Evolutionary conservation across 1,284 basidiomycete genomes (phyloP).

Genomic region (Tremellales sp.): DNA sequence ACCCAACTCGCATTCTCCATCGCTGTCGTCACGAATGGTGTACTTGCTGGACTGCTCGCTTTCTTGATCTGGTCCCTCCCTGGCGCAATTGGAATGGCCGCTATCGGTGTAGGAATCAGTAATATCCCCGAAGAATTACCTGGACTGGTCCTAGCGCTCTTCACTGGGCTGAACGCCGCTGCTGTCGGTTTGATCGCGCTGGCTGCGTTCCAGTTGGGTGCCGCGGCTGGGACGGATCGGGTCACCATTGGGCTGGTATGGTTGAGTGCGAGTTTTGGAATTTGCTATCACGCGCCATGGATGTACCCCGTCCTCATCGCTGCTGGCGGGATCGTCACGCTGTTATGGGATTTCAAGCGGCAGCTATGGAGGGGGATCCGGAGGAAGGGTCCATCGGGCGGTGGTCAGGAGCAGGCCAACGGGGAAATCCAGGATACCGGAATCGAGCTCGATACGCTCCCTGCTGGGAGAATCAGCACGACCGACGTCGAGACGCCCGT

Average conservation of each 20-base stretch:
- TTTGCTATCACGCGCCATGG: conserved; percentile 56
- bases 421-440: background rate
- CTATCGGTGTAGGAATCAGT: conserved; percentile 54
- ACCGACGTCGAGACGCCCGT: background rate
- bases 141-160: conserved; percentile 53
- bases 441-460: background rate
- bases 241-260: conserved; percentile 54
- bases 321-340: conserved; percentile 37
- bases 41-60: conserved; percentile 42
- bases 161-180: conserved; percentile 59
- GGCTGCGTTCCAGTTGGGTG: conserved; percentile 55
- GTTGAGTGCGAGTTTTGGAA: conserved; percentile 52
- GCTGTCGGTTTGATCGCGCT: conserved; percentile 59
- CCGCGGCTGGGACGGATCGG: conserved; percentile 54
- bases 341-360: conserved; percentile 39
- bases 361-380: conserved; percentile 2
- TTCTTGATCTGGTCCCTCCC: conserved; percentile 51
- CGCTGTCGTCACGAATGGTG: conserved; percentile 43
- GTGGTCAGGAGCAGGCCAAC: background rate
- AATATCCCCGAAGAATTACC: conserved; percentile 53
- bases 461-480: no score
- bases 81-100: conserved; percentile 56
- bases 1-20: conserved; percentile 50
- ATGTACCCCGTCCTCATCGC: conserved; percentile 49
- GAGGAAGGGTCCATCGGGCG: background rate